These are phyloP conservation scores for Sphaerulina vaccinii DNA, from an alignment of 2,329 filamentous ascomycete genomes.

Conservation along the genomic window DNA sequence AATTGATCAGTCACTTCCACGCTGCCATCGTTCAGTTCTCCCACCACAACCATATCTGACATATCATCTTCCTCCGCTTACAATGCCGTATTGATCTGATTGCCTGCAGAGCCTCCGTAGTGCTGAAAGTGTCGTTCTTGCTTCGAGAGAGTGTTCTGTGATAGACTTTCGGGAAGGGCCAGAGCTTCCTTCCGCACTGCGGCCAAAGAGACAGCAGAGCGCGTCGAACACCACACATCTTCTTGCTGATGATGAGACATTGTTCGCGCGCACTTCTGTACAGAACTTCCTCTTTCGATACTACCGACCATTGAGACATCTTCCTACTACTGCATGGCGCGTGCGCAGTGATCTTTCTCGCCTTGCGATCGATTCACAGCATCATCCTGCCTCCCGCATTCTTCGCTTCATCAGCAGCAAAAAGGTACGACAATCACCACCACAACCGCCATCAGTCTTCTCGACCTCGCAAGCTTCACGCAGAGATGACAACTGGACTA, in stretches of 20 bases:
- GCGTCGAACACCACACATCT: conserved; percentile 1
- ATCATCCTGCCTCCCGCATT: neutral
- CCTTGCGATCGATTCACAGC: neutral
- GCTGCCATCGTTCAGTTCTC: no score
- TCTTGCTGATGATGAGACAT: no score
- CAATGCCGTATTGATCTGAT: no score
- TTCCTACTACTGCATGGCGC: conserved; percentile 14
- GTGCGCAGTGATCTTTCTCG: conserved; percentile 4
- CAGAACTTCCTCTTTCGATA: conserved; percentile 7
- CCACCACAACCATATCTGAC: no score
- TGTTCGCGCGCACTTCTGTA: no score
- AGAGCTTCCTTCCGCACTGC: neutral
- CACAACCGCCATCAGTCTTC: neutral
- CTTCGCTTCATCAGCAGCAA: no score
- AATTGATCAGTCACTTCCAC: no score
- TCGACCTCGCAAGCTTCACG: neutral
- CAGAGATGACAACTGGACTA: neutral
- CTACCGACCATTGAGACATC: conserved; percentile 3
- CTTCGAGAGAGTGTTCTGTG: no score
- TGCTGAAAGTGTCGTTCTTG: no score
- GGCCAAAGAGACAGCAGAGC: neutral
- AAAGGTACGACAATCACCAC: neutral
- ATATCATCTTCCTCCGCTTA: no score
- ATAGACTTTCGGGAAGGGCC: neutral
- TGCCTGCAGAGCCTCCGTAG: no score